Conservation (phyloP, 805 yeast species). For the Saccharomycopsis sp. region DNA sequence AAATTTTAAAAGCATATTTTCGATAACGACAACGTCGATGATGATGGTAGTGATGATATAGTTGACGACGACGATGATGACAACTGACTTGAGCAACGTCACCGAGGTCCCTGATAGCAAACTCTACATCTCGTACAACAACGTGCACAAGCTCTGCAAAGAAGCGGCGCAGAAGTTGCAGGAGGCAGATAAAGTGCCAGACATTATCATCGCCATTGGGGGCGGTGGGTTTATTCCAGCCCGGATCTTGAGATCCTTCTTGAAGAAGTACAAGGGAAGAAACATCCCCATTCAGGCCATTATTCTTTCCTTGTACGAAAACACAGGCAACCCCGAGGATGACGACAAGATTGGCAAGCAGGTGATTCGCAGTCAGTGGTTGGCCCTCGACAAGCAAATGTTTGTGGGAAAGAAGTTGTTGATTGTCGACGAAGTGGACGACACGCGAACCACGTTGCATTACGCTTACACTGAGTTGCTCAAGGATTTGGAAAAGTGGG, state of each 20-base stretch:
- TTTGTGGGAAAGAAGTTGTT: slow-evolving; percentile 73
- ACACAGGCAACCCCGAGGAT: slow-evolving; percentile 37
- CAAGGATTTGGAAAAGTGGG: slow-evolving; percentile 47
- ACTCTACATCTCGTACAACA: slow-evolving; percentile 64
- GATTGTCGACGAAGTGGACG: slow-evolving; percentile 88
- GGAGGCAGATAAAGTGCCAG: slow-evolving; percentile 35
- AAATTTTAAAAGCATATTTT: too few relatives aligned
- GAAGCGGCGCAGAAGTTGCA: slow-evolving; percentile 47
- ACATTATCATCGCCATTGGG: slow-evolving; percentile 57
- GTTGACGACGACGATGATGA: too few relatives aligned
- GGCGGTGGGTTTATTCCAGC: slow-evolving; percentile 72
- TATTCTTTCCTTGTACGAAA: slow-evolving; percentile 57
- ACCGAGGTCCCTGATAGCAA: slow-evolving; percentile 25
- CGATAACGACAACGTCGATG: too few relatives aligned
- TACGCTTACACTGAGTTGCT: slow-evolving; percentile 72
- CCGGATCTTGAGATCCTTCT: slow-evolving; percentile 54
- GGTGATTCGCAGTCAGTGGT: slow-evolving; percentile 85
- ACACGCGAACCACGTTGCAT: slow-evolving; percentile 82
- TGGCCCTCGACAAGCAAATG: slow-evolving; percentile 63
- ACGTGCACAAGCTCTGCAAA: slow-evolving; percentile 77
- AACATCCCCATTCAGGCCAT: slow-evolving; percentile 66
- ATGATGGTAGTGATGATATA: too few relatives aligned
- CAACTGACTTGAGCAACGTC: too few relatives aligned
- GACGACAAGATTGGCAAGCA: slow-evolving; percentile 58
- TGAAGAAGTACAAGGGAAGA: slow-evolving; percentile 44